Evolutionary conservation across 768 basidiomycete genomes (phyloP), one percentile per base, ranked within the genome.

Genomic region (Sporobolomyces phaffii): DNA sequence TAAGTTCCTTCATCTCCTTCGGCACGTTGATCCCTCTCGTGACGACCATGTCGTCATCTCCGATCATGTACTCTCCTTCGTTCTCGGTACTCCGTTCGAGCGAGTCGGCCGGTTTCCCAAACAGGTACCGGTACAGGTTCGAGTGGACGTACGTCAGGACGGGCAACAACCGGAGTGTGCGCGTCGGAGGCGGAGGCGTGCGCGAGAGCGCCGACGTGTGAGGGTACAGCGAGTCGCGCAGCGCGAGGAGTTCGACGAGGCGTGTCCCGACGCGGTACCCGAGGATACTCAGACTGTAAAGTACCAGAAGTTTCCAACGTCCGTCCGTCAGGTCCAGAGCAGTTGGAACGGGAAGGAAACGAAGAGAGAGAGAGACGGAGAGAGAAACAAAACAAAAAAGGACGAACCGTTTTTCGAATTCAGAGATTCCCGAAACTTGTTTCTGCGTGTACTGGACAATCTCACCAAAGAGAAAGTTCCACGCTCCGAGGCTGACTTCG

Each of bases 41-140:
- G 70, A 97, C 82, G 26, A 87, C 84, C 15, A 96, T 93, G 75
- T 93, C 89, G 77, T 99, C 97, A 81, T 97, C 89, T 65, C 94
- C 88, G 70, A 99, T 89, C 96, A 98, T 98, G 78, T 97, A 99
- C 82, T 99, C 96, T 76, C 98, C 94, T 24, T 89, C 87, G 65
- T 94, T 91, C 77, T 96, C 92, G 0, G 97, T 90, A 72, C 90
- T 92, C 80, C 91, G 89, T 78, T 99, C 93, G 62, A 99, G 85
- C 3, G 88, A 91, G 76, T 97, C 94, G 26, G 96, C 96, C 13
- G 91, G 83, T 77, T 87, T 89, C 13, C 91, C 91, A 75, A 94
- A 99, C 22, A 93, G 87, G 34, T 91, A 88, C 63, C 87, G 86
- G 88, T 94, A 99, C 29, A 98, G 86, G 73, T 94, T 90, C 1